These are phyloP conservation scores for Aspergillus panamensis DNA, from an alignment of 495 filamentous ascomycete genomes.

Conservation along the genomic window DNA sequence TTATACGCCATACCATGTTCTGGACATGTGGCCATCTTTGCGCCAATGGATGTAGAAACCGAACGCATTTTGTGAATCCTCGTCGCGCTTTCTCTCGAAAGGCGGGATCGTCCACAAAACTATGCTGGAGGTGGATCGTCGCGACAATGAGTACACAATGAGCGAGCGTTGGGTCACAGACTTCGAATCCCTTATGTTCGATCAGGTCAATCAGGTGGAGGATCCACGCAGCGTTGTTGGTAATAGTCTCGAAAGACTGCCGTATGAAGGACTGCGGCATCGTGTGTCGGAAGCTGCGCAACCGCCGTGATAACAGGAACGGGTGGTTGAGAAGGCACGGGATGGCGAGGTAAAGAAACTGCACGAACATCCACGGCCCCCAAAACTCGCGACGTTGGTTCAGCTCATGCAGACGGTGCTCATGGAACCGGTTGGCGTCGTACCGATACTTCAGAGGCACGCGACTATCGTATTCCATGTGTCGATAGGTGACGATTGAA, in stretches of 20 bases:
- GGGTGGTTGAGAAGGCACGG: constrained; percentile 44
- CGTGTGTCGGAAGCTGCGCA: constrained; percentile 39
- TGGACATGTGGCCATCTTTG: constrained; percentile 31
- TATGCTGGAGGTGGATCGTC: constrained; percentile 38
- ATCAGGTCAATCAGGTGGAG: constrained; percentile 32
- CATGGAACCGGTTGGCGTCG: constrained; percentile 39
- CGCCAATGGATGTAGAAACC: constrained; percentile 26
- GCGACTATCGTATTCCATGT: constrained; percentile 44
- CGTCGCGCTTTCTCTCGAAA: constrained; percentile 31
- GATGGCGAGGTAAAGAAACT: constrained; percentile 42
- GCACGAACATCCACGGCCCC: constrained; percentile 44
- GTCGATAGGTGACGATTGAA: constrained; percentile 36
- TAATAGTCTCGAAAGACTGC: constrained; percentile 36
- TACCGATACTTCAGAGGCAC: constrained; percentile 40
- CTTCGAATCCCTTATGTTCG: constrained; percentile 30
- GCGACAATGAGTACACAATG: constrained; percentile 35
- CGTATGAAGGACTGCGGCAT: constrained; percentile 38
- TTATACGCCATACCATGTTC: constrained; percentile 23
- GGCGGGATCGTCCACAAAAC: constrained; percentile 32
- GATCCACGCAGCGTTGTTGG: constrained; percentile 32
- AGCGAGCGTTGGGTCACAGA: constrained; percentile 32
- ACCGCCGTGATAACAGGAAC: constrained; percentile 40
- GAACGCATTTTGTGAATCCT: constrained; percentile 33
- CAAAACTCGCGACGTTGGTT: constrained; percentile 40
- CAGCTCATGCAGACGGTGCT: constrained; percentile 30